Percentiles rank a stretch among this genome's conserved stretches.
phyloP scores from a whole-genome alignment of 1,284 basidiomycete species.

The Boletus sp. region DNA sequence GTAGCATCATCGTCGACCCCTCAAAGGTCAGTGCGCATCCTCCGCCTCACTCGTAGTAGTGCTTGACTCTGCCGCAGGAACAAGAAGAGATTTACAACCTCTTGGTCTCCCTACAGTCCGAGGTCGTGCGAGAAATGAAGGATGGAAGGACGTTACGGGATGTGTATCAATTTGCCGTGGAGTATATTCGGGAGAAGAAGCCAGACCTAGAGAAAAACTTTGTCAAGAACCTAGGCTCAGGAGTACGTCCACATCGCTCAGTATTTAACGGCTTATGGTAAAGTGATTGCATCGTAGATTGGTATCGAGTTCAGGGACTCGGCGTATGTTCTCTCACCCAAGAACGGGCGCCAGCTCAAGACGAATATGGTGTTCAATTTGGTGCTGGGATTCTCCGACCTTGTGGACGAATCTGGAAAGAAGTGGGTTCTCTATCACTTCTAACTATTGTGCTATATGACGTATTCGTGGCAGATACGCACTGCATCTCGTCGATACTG shows the following conservation, averaged over 20 bases:
- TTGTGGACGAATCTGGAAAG: constrained; percentile 72
- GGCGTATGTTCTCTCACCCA: constrained; percentile 76
- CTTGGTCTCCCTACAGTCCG: constrained; percentile 75
- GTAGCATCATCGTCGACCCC: constrained; percentile 95
- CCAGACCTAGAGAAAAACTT: constrained; percentile 82
- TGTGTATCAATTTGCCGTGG: constrained; percentile 75
- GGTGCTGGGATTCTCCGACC: constrained; percentile 79
- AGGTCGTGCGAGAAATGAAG: constrained; percentile 74
- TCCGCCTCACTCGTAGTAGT: neutral
- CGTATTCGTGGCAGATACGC: constrained; percentile 60
- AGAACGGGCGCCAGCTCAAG: constrained; percentile 71
- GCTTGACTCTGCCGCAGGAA: constrained; percentile 46
- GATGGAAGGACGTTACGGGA: constrained; percentile 79
- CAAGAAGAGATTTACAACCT: constrained; percentile 87
- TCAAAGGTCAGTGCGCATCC: constrained; percentile 55
- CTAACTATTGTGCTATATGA: constrained; percentile 8
- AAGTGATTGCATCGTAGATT: constrained; percentile 49
- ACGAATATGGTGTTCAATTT: constrained; percentile 86
- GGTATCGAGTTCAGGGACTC: constrained; percentile 95
- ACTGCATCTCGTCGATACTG: constrained; percentile 86
- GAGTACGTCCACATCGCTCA: constrained; percentile 45
- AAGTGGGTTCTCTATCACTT: constrained; percentile 46
- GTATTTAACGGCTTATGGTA: neutral
- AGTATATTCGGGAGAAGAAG: constrained; percentile 72
- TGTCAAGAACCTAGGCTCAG: constrained; percentile 89